Base-by-base conservation (phyloP, 2,329 filamentous ascomycete species). In the Cryoendolithus antarcticus region DNA sequence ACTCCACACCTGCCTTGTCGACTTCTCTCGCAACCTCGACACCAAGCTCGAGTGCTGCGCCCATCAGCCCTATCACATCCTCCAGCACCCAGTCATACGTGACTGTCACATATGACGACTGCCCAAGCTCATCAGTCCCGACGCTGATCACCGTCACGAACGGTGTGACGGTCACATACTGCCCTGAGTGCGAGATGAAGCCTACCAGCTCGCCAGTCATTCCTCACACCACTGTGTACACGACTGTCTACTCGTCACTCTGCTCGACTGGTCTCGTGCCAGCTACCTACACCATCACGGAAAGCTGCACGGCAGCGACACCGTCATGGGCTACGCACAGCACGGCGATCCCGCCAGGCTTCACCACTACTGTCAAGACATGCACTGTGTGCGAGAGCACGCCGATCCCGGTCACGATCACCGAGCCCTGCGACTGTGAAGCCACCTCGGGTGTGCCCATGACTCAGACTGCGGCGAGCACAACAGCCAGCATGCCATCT, bases 251-350 rank as follows among this genome's bases (percentile, higher is more conserved):
- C 46, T 34, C 44, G 34, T 56, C 55, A 8, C 42, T 59, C 4
- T 60, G 58, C 52, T 51, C 54, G 9, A 60, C 56, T 11, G 57
- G 54, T 34, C 44, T 49, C 11, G 52, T 52, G 4, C 52, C 54
- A 30, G 47, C 46, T 29, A 58, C 53, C 12, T 58, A 59, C 50
- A 62, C 57, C 13, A 50, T 61, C 40, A 62, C 59, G 28, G 58
- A 62, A 37, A 54, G 48, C 40, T 62, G 59, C 47, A 47, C 48
- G 9, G 56, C 54, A 28, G 38, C 52, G 7, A 55, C 49, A 30
- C 56, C 58, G n/a, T 59, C 57, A 8, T 60, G 52, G 51, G 53
- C 52, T 10, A 48, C 52, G 29, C 24, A 27, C 7, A 56, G 53
- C 34, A 46, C 55, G 21, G 45, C 42, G 39, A 46, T 60, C 21